phyloP scores from a whole-genome alignment of 2,329 filamentous ascomycete species.

The Arthrobotrys pseudoclavata region DNA sequence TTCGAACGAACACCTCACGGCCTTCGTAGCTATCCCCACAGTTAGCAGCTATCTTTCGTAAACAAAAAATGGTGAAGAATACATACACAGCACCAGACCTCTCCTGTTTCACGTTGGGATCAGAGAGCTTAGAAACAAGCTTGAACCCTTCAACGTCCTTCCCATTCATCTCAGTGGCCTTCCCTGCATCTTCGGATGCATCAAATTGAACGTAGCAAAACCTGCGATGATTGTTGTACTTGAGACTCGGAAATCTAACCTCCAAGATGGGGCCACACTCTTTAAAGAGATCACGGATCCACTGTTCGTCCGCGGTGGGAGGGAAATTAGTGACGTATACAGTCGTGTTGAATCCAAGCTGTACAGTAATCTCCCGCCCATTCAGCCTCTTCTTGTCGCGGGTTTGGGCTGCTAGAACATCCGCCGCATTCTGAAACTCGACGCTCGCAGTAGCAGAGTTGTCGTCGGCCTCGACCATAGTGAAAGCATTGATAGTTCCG shows the following conservation, averaged over 20 bases:
- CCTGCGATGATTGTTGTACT: conserved; percentile 86
- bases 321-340: conserved; percentile 94
- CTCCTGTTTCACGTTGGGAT: conserved; percentile 81
- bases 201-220: conserved; percentile 98
- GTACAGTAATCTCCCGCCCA: conserved; percentile 79
- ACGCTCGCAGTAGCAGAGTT: conserved; percentile 79
- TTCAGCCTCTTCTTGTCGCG: conserved; percentile 85
- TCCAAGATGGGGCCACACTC: conserved; percentile 85
- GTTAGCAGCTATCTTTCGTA: conserved; percentile 23
- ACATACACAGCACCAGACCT: conserved; percentile 78
- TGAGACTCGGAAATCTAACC: conserved; percentile 90
- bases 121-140: conserved; percentile 84
- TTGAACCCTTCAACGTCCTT: conserved; percentile 76
- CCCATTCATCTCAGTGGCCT: conserved; percentile 80
- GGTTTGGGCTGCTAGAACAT: conserved; percentile 83
- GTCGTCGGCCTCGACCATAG: conserved; percentile 75
- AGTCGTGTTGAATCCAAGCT: conserved; percentile 81
- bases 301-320: conserved; percentile 78
- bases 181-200: conserved; percentile 75
- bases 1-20: conserved; percentile 83
- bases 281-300: conserved; percentile 77
- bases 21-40: conserved; percentile 73
- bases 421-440: conserved; percentile 85
- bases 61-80: background rate
- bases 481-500: conserved; percentile 84